phyloP scores from a whole-genome alignment of 148 eudicot species.

The Talinum fruticosum region DNA sequence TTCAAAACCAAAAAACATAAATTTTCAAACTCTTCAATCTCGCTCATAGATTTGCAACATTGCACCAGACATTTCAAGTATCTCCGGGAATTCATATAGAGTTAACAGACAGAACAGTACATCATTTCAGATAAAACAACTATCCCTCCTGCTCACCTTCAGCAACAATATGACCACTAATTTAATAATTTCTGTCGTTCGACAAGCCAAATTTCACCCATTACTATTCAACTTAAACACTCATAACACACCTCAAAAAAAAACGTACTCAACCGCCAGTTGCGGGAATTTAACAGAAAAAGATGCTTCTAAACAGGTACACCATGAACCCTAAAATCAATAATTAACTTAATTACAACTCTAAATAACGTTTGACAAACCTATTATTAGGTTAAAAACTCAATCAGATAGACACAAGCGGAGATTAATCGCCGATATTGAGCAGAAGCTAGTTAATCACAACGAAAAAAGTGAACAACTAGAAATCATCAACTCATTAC shows the following conservation, averaged over 20 bases:
- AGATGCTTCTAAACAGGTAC: not conserved
- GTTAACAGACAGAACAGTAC: not conserved
- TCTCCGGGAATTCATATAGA: not conserved
- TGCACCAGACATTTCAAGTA: not conserved
- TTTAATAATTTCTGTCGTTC: not conserved
- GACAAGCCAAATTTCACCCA: not conserved
- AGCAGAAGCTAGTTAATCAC: not conserved
- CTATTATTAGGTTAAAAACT: not conserved
- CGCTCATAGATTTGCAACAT: not conserved
- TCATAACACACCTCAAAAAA: not conserved
- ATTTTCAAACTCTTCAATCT: not conserved
- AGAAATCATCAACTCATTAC: not conserved
- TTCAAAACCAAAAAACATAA: not conserved
- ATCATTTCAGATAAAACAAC: not conserved
- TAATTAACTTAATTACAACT: not conserved
- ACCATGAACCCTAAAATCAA: slow-evolving; percentile 10
- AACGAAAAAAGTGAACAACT: not conserved
- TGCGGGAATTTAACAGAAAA: not conserved
- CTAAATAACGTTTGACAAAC: not conserved
- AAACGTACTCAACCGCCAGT: no score
- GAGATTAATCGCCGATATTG: not conserved
- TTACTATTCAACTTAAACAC: not conserved
- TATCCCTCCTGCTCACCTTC: not conserved
- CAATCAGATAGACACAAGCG: not conserved
- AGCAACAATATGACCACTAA: not conserved